phyloP scores from a whole-genome alignment of 768 basidiomycete species.

The Tylopilus rubrobrunneus region DNA sequence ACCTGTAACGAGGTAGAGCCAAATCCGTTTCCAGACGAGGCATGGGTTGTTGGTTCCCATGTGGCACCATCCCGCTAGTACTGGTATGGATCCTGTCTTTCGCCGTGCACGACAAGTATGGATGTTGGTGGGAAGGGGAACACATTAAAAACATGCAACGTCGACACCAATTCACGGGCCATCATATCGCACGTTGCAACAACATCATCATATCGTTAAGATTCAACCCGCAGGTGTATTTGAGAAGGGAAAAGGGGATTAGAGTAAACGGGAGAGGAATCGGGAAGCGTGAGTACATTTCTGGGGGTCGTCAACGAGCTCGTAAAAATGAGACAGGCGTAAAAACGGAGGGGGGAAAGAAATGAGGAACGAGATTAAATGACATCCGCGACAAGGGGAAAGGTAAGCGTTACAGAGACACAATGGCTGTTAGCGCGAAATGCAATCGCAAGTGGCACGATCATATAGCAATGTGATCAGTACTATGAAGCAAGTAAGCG shows the following conservation, averaged over 20 bases:
- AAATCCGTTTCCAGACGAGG: too few relatives aligned
- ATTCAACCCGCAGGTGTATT: neutral
- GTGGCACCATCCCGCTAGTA: too few relatives aligned
- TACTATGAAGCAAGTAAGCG: neutral
- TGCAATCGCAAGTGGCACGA: neutral
- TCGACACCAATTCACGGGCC: neutral
- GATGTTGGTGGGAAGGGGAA: too few relatives aligned
- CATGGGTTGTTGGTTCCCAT: too few relatives aligned
- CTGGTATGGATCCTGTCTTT: too few relatives aligned
- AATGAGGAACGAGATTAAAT: neutral
- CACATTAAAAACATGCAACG: too few relatives aligned
- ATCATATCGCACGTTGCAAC: neutral
- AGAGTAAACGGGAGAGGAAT: neutral
- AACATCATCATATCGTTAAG: neutral
- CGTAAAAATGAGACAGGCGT: neutral
- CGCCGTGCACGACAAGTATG: too few relatives aligned
- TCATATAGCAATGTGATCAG: neutral
- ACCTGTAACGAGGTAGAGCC: too few relatives aligned
- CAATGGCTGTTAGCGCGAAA: neutral
- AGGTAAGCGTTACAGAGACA: neutral
- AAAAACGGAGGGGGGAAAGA: neutral
- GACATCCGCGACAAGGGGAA: neutral
- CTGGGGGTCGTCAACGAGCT: too few relatives aligned
- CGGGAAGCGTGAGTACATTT: neutral
- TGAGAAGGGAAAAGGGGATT: neutral